These are phyloP conservation scores for Asparagopsis taxiformis DNA, from an alignment of 31 red algal species.

Conservation along the genomic window DNA sequence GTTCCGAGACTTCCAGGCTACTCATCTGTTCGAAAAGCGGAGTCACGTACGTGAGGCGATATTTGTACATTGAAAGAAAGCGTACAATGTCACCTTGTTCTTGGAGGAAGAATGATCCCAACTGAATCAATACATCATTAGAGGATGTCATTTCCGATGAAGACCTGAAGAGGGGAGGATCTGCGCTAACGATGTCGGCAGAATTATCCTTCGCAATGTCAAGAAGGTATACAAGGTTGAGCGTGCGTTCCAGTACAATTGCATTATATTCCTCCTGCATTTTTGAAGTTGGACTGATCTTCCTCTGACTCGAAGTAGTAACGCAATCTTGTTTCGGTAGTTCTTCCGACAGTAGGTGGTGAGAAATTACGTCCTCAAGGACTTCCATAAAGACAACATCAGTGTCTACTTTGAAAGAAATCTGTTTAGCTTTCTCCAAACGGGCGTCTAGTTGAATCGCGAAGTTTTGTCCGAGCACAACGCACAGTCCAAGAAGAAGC, in stretches of 20 bases:
- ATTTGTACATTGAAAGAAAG: conserved; percentile 13
- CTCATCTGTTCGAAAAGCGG: conserved; percentile 21
- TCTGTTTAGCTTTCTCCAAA: not conserved
- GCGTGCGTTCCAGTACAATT: not conserved
- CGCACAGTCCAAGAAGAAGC: conserved; percentile 15
- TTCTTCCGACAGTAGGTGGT: not conserved
- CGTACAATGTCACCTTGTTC: conserved; percentile 14
- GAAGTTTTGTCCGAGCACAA: conserved; percentile 15
- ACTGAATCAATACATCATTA: conserved; percentile 28
- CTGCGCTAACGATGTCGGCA: not conserved
- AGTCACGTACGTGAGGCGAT: conserved; percentile 33
- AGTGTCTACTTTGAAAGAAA: not conserved
- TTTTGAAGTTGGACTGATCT: not conserved
- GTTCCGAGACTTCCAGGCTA: conserved; percentile 6
- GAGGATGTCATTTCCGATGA: conserved; percentile 27
- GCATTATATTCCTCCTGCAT: not conserved
- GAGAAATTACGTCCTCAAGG: conserved; percentile 19
- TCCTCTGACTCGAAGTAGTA: not conserved
- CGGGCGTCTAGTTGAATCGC: conserved; percentile 11
- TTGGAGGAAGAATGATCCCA: conserved; percentile 22
- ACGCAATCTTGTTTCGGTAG: not conserved
- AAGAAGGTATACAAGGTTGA: conserved; percentile 35
- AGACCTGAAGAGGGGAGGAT: conserved; percentile 41
- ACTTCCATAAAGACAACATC: conserved; percentile 26
- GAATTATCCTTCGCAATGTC: conserved; percentile 24